Percentiles rank a stretch among this genome's conserved stretches.
These are phyloP conservation scores for Fistulina hepatica DNA, from an alignment of 1,284 basidiomycete genomes.

Conservation along the genomic window DNA sequence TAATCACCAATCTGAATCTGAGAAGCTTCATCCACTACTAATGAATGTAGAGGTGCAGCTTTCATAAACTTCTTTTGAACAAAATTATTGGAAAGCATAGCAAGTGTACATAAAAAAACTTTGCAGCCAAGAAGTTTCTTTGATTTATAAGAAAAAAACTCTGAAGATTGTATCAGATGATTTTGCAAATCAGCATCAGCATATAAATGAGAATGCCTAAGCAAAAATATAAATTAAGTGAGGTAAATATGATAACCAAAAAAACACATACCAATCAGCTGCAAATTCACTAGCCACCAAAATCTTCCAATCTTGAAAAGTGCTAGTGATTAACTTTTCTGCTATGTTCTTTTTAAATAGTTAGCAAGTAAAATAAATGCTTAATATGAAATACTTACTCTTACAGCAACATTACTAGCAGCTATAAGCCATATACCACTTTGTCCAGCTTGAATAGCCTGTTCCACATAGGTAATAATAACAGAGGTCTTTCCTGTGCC, in stretches of 20 bases:
- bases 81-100: slow-evolving; percentile 47
- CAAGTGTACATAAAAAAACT: slow-evolving; percentile 60
- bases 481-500: slow-evolving; percentile 45
- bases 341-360: slow-evolving; percentile 57
- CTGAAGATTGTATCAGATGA: slow-evolving; percentile 45
- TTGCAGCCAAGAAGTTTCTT: slow-evolving; percentile 28
- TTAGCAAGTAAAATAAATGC: too few relatives aligned
- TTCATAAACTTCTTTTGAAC: slow-evolving; percentile 26
- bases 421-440: slow-evolving; percentile 47
- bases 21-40: slow-evolving; percentile 39
- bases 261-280: slow-evolving; percentile 39
- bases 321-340: slow-evolving; percentile 34
- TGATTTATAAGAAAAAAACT: slow-evolving; percentile 5
- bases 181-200: slow-evolving; percentile 26
- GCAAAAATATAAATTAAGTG: slow-evolving; percentile 17
- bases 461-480: slow-evolving; percentile 37
- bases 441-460: slow-evolving; percentile 25
- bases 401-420: slow-evolving; percentile 41
- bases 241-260: not conserved
- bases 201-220: slow-evolving; percentile 66
- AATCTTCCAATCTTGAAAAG: slow-evolving; percentile 35
- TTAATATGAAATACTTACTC: too few relatives aligned
- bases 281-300: slow-evolving; percentile 46
- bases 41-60: slow-evolving; percentile 26
- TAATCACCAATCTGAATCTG: slow-evolving; percentile 42